A percentile compares a stretch with the other conserved stretches of the same genome.
phyloP scores from a whole-genome alignment of 345 rosid species.

The Triadica sebifera region DNA sequence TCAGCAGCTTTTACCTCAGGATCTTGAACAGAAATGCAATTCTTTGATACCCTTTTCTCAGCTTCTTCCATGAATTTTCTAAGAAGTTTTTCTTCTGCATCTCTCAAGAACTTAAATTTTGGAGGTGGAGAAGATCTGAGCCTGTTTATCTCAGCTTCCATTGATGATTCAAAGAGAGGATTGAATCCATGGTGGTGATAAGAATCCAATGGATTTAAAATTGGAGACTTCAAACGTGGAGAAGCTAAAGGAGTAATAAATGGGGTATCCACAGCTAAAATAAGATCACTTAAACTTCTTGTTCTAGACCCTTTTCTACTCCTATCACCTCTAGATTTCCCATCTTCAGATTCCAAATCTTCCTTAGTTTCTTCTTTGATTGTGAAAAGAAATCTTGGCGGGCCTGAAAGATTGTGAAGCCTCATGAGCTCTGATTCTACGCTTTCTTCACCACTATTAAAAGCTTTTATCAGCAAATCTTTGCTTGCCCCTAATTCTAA shows the following conservation, averaged over 20 bases:
- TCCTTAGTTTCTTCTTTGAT: slow-evolving; percentile 93
- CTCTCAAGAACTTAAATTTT: slow-evolving; percentile 88
- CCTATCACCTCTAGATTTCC: slow-evolving; percentile 45
- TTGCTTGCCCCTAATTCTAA: slow-evolving; percentile 59
- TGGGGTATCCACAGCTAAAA: slow-evolving; percentile 47
- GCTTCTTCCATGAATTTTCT: slow-evolving; percentile 62
- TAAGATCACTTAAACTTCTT: slow-evolving; percentile 69
- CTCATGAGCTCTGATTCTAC: slow-evolving; percentile 88
- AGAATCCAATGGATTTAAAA: slow-evolving; percentile 38
- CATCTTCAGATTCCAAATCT: slow-evolving; percentile 93
- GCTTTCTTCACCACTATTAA: slow-evolving; percentile 52
- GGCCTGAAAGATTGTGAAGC: slow-evolving; percentile 75
- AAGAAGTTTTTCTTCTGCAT: slow-evolving; percentile 80
- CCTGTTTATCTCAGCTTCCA: slow-evolving; percentile 52
- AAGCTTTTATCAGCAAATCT: slow-evolving; percentile 47
- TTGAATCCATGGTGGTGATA: slow-evolving; percentile 63
- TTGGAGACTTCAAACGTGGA: slow-evolving; percentile 46
- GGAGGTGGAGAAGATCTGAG: slow-evolving; percentile 81
- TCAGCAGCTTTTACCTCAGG: slow-evolving; percentile 23
- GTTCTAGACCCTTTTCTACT: slow-evolving; percentile 65
- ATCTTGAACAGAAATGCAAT: slow-evolving; percentile 23
- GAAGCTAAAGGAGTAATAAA: slow-evolving; percentile 68
- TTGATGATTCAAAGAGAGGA: slow-evolving; percentile 74
- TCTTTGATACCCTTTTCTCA: slow-evolving; percentile 32
- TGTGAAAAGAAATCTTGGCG: slow-evolving; percentile 93